A percentile compares a stretch with the other conserved stretches of the same genome.
Conservation (phyloP, 2,329 filamentous ascomycete species). For the Epichloe elymi region DNA sequence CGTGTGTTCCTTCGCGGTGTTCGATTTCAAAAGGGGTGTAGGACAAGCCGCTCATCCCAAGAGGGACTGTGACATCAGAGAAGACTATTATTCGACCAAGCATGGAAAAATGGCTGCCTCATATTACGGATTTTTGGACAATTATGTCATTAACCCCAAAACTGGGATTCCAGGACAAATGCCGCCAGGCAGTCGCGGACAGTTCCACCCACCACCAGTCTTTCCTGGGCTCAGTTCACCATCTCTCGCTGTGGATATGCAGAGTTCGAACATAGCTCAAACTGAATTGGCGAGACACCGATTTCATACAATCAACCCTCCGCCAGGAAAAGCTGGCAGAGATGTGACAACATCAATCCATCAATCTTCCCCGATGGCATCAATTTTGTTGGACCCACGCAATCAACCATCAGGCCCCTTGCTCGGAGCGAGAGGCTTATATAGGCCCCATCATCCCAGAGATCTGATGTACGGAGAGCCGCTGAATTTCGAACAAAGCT, state of each 20-base stretch:
- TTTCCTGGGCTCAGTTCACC: slow-evolving; percentile 61
- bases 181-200: slow-evolving; percentile 35
- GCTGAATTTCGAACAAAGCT: slow-evolving; percentile 42
- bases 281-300: slow-evolving; percentile 32
- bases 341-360: slow-evolving; percentile 26
- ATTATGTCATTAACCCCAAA: slow-evolving; percentile 68
- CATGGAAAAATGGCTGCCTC: slow-evolving; percentile 98
- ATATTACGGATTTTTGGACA: slow-evolving; percentile 87
- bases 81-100: slow-evolving; percentile 89
- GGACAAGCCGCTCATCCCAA: slow-evolving; percentile 26
- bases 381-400: slow-evolving; percentile 61
- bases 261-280: slow-evolving; percentile 30
- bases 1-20: slow-evolving; percentile 93
- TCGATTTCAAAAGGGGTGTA: slow-evolving; percentile 87
- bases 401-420: slow-evolving; percentile 50
- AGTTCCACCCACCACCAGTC: slow-evolving; percentile 62
- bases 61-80: slow-evolving; percentile 51
- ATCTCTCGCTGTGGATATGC: slow-evolving; percentile 42
- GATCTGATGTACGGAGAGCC: slow-evolving; percentile 33
- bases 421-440: slow-evolving; percentile 30
- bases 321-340: neutral
- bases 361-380: slow-evolving; percentile 55
- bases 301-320: slow-evolving; percentile 6
- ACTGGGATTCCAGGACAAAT: slow-evolving; percentile 50
- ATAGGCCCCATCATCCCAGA: slow-evolving; percentile 31